Percentiles rank a stretch among this genome's conserved stretches.
Conservation (phyloP, 805 yeast genomes). For the Sugiyamaella boreocaroliniensis region DNA sequence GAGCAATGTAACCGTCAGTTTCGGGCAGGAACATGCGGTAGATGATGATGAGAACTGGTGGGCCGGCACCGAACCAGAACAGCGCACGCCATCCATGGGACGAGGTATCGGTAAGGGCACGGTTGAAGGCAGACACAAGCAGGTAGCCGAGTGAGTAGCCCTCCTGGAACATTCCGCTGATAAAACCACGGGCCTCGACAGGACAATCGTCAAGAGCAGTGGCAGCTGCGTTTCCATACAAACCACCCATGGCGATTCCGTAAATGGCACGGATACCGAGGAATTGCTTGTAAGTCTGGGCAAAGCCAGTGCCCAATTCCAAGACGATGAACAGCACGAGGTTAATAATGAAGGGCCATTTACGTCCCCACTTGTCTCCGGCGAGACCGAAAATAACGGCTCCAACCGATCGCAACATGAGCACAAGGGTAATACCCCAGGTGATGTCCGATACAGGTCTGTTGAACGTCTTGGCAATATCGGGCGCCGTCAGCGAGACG, state of each 20-base stretch:
- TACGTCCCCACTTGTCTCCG: conserved; percentile 60
- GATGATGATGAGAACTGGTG: conserved; percentile 49
- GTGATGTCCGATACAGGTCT: conserved; percentile 45
- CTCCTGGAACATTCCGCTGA: conserved; percentile 70
- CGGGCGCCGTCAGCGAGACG: conserved; percentile 48
- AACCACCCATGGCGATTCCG: conserved; percentile 69
- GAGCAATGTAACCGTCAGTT: conserved; percentile 44
- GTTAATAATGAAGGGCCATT: conserved; percentile 55
- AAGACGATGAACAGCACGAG: conserved; percentile 45
- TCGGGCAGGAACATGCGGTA: conserved; percentile 59
- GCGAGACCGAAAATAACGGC: conserved; percentile 59
- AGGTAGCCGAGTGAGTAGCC: conserved; percentile 73
- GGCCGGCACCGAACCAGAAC: conserved; percentile 70
- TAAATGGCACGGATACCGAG: conserved; percentile 56
- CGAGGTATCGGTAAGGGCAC: conserved; percentile 48
- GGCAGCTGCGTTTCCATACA: conserved; percentile 59
- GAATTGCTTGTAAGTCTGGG: conserved; percentile 51
- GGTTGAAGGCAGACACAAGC: conserved; percentile 55
- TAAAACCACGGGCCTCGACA: conserved; percentile 47
- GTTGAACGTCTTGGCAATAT: conserved; percentile 45
- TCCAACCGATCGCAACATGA: conserved; percentile 67
- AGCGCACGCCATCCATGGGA: conserved; percentile 60
- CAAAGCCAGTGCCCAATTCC: conserved; percentile 63
- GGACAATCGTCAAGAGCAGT: conserved; percentile 65
- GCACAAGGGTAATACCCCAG: conserved; percentile 67